Base-by-base conservation (phyloP, 2,329 filamentous ascomycete species). In the Colletotrichum falcatum region DNA sequence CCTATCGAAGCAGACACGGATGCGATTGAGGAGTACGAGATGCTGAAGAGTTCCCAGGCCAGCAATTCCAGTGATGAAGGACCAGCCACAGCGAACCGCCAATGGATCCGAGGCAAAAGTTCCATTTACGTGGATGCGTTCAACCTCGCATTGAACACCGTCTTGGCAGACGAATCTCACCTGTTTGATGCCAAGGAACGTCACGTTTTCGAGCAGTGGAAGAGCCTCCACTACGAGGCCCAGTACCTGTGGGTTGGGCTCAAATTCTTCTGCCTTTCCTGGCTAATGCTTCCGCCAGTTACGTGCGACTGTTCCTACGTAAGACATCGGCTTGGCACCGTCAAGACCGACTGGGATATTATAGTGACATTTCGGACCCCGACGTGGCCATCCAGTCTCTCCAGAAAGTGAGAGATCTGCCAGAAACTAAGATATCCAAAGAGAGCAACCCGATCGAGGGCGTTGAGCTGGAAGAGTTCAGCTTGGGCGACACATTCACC, bases 121-220 rank as follows among this genome's bases (percentile, higher is more conserved):
- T 98, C 95, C 1, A 94, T 99, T 65, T 99, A 99, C 76, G 94
- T 98, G 23, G 96, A 99, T 81, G 96, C 96, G 0, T 99, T 99
- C 84, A 97, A 97, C 77, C 85, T 98, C 18, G 94, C 95, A 2
- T 83, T 99, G 59, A 91, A 95, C 70, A 97, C 94, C 0, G 96
- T 99, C 4, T 82, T 98, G 16, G 90, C 94, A 59, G 94, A 98
- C 67, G 96, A 99, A 80, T 87, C 89, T 0, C 94, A 97, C 80
- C 83, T 99, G 0, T 99, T 98, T 78, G 88, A 96, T 75, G 88
- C 90, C 68, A 91, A 89, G 23, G 96, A 99, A 80, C 88, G 86
- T 76, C 84, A 87, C 18, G 86, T 98, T 0, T 98, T 99, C 78
- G 82, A 84, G 3, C 85, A 90, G 68, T 99, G 95, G 94, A 88